phyloP scores from a whole-genome alignment of 1,284 basidiomycete species.

The Tilletiopsis washingtonensis region DNA sequence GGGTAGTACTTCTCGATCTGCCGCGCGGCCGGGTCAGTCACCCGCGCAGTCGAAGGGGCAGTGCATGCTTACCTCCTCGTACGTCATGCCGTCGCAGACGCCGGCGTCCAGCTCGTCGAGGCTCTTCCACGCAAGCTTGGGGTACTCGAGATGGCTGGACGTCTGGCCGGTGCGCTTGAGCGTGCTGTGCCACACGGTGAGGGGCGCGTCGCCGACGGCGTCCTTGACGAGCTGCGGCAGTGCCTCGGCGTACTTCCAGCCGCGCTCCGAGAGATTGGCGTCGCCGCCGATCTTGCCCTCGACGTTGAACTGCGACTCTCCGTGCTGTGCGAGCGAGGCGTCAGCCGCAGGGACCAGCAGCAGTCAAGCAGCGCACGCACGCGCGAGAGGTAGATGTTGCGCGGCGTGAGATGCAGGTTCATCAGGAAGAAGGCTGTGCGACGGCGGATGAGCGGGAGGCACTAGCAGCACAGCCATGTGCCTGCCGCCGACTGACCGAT shows the following conservation, averaged over 20 bases:
- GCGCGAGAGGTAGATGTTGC: slow-evolving; percentile 91
- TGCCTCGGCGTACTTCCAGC: slow-evolving; percentile 74
- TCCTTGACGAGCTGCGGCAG: slow-evolving; percentile 80
- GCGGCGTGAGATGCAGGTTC: slow-evolving; percentile 93
- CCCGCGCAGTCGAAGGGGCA: not conserved
- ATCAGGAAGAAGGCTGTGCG: slow-evolving; percentile 78
- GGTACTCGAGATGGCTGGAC: slow-evolving; percentile 69
- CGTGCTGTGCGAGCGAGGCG: slow-evolving; percentile 61
- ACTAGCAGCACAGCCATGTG: not conserved
- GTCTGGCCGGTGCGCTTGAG: slow-evolving; percentile 88
- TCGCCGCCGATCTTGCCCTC: slow-evolving; percentile 97
- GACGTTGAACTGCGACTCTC: slow-evolving; percentile 94
- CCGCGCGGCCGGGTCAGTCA: no score
- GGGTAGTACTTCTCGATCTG: slow-evolving; percentile 81
- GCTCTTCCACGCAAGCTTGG: slow-evolving; percentile 96
- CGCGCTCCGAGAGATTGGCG: slow-evolving; percentile 72
- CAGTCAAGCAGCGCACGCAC: slow-evolving; percentile 52
- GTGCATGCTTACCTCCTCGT: slow-evolving; percentile 61
- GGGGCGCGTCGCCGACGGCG: slow-evolving; percentile 76
- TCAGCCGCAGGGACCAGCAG: slow-evolving; percentile 4
- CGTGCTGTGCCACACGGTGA: slow-evolving; percentile 98
- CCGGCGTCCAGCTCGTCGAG: slow-evolving; percentile 97
- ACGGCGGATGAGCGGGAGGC: not conserved
- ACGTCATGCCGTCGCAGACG: slow-evolving; percentile 99
- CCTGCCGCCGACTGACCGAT: slow-evolving; percentile 56